Evolutionary conservation across 192 early-diverging fungal species (phyloP).

Genomic region (Hyaloraphidium curvatum): DNA sequence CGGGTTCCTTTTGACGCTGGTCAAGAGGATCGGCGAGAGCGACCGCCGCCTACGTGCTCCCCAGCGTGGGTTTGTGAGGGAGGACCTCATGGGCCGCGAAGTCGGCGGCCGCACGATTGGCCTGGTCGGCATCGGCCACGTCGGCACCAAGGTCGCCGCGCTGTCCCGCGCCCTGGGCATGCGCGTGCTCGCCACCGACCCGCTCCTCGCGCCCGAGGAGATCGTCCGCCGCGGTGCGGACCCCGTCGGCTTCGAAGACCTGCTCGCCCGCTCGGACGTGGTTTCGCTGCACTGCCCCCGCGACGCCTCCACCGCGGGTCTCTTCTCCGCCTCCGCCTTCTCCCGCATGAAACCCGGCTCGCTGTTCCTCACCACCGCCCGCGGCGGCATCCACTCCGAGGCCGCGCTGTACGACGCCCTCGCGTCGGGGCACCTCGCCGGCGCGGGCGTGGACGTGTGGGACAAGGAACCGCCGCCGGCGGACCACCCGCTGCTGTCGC

Average conservation of each 20-base stretch:
- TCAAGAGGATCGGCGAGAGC: too few relatives aligned
- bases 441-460: conserved; percentile 25
- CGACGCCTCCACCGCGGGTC: too few relatives aligned
- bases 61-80: too few relatives aligned
- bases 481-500: conserved; percentile 9
- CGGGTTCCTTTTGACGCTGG: too few relatives aligned
- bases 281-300: conserved; percentile 1
- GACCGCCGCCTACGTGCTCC: too few relatives aligned
- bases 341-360: conserved; percentile 16
- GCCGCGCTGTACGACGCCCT: conserved; percentile 16
- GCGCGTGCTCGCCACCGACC: not conserved
- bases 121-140: not conserved
- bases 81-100: too few relatives aligned
- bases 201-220: not conserved
- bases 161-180: not conserved
- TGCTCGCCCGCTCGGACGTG: not conserved
- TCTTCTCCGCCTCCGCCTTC: conserved; percentile 13
- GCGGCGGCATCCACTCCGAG: conserved; percentile 19
- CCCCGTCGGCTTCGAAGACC: not conserved
- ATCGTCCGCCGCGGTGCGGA: not conserved
- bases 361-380: conserved; percentile 18
- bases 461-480: conserved; percentile 20
- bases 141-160: not conserved
- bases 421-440: conserved; percentile 14
- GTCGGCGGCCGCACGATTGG: not conserved